Conservation (phyloP, 352 stramenopile genomes). For the Globisporangium irregulare region DNA sequence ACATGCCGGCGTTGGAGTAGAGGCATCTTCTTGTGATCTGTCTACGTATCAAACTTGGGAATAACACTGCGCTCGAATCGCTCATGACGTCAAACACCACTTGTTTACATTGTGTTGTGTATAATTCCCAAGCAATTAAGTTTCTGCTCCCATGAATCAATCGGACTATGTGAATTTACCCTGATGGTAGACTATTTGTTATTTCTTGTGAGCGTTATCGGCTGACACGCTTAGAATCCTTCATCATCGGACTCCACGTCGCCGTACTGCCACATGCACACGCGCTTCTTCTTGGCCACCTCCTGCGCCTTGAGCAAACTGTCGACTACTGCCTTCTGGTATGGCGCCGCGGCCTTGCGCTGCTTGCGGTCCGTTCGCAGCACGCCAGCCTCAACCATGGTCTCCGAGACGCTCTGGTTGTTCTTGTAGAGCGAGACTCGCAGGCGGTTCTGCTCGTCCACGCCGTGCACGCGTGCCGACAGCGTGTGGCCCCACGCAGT, state of each 20-base stretch:
- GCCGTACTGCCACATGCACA: slow-evolving; percentile 96
- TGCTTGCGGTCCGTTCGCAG: slow-evolving; percentile 85
- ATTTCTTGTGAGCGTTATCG: neutral
- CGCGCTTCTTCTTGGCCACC: slow-evolving; percentile 88
- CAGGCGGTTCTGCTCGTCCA: slow-evolving; percentile 67
- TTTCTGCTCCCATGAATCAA: no score
- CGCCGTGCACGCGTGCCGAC: slow-evolving; percentile 63
- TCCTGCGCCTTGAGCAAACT: slow-evolving; percentile 91
- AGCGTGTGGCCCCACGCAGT: slow-evolving; percentile 92
- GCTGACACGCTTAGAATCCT: slow-evolving; percentile 16
- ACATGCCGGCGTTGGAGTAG: slow-evolving; percentile 82
- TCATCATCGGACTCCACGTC: slow-evolving; percentile 97
- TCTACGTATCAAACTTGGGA: neutral
- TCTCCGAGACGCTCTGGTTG: slow-evolving; percentile 87
- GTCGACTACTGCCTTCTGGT: slow-evolving; percentile 84
- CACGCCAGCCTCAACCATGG: slow-evolving; percentile 87
- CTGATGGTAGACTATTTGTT: slow-evolving; percentile 10
- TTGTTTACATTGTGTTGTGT: neutral
- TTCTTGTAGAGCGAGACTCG: slow-evolving; percentile 78
- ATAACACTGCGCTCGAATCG: neutral
- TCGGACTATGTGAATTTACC: slow-evolving; percentile 3
- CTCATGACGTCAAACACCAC: neutral
- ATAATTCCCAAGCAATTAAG: neutral
- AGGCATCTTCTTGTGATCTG: neutral
- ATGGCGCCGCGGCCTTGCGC: slow-evolving; percentile 52